Evolutionary conservation across 208 protist species (phyloP), one percentile per base, ranked within the genome.

Genomic region (Trypanosoma lewisi): DNA sequence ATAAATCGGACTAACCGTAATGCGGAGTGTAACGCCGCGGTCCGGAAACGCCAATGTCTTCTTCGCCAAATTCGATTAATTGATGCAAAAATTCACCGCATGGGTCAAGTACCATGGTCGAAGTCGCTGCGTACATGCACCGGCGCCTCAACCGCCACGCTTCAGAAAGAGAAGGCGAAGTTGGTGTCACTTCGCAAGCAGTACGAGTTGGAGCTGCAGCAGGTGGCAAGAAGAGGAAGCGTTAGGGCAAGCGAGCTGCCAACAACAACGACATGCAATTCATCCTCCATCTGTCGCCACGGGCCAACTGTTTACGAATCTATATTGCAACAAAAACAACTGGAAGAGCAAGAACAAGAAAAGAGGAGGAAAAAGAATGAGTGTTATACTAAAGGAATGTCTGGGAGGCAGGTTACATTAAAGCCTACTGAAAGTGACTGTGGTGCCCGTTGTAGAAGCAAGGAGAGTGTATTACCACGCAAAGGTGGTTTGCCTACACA

Each of bases 31-130:
- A 48, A 16, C 21, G 31, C 53, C 2, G 23, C 49, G 7, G 39
- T 9, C 23, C 36, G 49, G n/a, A 55, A 44, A 28, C 66, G 57
- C 28, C 49, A 39, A 8, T 63, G 37, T 36, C 55, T 71, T 47
- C 36, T 64, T 31, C 66, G 66, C 0, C 56, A 64, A 44, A 71
- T 71, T 16, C 28, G 44, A n/a, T 49, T 63, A 14, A 59, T 71
- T 30, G 66, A 71, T 63, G 37, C 9, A 6, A 57, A 63, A 30
- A 41, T 71, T 45, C 16, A 44, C 11, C 56, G 55, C 3, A 52
- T 64, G 25, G 66, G 60, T 28, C 0, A 49, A 42, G 21, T 71
- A 3, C 50, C 50, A 34, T 63, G 56, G 57, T 45, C 19, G 2
- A 64, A 39, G 28, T 55, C 57, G 0, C 37, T 64, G 11, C 47